phyloP scores from a whole-genome alignment of 257 asterid genomes.

The Jacaranda copaia region DNA sequence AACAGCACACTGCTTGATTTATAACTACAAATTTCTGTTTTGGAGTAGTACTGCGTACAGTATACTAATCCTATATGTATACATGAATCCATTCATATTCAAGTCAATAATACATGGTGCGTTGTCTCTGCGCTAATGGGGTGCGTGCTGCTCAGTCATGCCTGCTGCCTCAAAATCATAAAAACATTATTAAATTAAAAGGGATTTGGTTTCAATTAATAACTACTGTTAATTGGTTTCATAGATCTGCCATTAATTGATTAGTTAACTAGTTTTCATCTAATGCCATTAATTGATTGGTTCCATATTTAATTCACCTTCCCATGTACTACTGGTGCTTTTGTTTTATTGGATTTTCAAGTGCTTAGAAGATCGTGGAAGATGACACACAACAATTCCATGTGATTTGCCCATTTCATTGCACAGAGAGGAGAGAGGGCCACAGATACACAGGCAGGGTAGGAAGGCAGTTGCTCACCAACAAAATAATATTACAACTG shows the following conservation, averaged over 20 bases:
- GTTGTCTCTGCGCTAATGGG: too few relatives aligned
- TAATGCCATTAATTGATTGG: slow-evolving; percentile 37
- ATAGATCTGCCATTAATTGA: slow-evolving; percentile 37
- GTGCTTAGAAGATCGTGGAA: slow-evolving; percentile 53
- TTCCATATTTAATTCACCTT: slow-evolving; percentile 29
- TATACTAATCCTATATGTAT: not conserved
- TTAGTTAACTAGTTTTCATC: slow-evolving; percentile 27
- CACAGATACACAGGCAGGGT: not conserved
- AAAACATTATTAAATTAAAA: not conserved
- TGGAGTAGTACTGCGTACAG: slow-evolving; percentile 24
- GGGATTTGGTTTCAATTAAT: not conserved
- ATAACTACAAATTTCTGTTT: not conserved
- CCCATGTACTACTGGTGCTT: slow-evolving; percentile 32
- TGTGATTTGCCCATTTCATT: slow-evolving; percentile 43
- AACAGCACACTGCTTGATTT: not conserved
- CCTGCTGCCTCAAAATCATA: too few relatives aligned
- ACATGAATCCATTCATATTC: too few relatives aligned
- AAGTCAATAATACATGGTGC: too few relatives aligned
- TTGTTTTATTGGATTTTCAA: slow-evolving; percentile 37
- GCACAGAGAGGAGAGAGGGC: slow-evolving; percentile 11
- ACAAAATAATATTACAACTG: slow-evolving; percentile 26
- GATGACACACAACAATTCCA: slow-evolving; percentile 55
- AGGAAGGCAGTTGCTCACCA: not conserved
- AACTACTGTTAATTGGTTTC: not conserved
- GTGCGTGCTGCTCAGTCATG: too few relatives aligned